Base-by-base conservation (phyloP, 1,139 yeast genomes). In the Yamadazyma triangularis region DNA sequence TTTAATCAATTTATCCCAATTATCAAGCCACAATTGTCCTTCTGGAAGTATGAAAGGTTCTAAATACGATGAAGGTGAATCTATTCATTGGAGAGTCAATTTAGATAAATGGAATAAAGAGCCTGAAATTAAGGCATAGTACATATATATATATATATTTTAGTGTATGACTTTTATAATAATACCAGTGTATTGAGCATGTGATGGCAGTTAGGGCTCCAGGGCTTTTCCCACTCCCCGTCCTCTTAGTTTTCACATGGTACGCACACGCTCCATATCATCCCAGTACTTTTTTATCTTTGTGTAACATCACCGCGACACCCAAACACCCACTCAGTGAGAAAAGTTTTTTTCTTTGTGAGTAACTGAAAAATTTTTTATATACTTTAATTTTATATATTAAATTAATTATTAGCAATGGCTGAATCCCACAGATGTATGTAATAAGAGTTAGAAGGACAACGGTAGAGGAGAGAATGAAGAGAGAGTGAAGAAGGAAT, bases 361-460 rank as follows among this genome's bases (percentile, higher is more conserved):
- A 24, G 8, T 8, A 18, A 21, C 36, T 39, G 41, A 39, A 39
- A 39, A 39, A 35, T 39, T 39, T 28, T 24, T 28, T 26, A 13
- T 30, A 26, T 22, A 20, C 34, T 36, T 36, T 34, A 35, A 37
- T 33, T 36, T 32, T 41, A 34, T 36, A 32, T 28, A 32, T 30
- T 36, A 30, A 32, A 33, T 34, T 33, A 37, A 37, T 23, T 24
- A 32, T 32, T 29, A 40, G 50, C 47, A 73, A 86, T 86, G 95
- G 91, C 95, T 78, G 95, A 85, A 78, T 82, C 95, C 70, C 95
- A 87, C 78, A 85, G 96, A 85, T 78, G 91, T 80, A 81, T 73
- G 88, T 80, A 50, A 40, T 24, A 19, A n/a, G n/a, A n/a, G n/a
- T n/a, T n/a, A n/a, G n/a, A 18, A 18, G 20, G 20, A 18, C 9